These are phyloP conservation scores for Entoloma clypeatum DNA, from an alignment of 1,284 basidiomycete genomes.

Conservation along the genomic window DNA sequence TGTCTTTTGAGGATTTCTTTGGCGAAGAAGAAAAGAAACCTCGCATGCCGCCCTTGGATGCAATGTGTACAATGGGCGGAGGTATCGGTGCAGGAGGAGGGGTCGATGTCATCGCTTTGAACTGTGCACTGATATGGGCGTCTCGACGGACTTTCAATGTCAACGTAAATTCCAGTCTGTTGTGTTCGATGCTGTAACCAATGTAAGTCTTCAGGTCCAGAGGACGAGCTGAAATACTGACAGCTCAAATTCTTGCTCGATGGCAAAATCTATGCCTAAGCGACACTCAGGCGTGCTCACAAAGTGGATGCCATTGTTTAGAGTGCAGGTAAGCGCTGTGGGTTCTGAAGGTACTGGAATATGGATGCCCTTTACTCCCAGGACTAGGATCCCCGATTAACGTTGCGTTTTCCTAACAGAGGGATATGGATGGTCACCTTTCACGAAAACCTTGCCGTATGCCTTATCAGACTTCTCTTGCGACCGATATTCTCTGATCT, in stretches of 20 bases:
- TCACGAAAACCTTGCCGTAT: slow-evolving; percentile 92
- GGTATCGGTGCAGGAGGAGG: slow-evolving; percentile 31
- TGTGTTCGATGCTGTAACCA: slow-evolving; percentile 69
- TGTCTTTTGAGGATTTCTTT: slow-evolving; percentile 60
- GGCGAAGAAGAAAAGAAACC: slow-evolving; percentile 76
- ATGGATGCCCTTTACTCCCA: slow-evolving; percentile 68
- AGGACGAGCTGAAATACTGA: slow-evolving; percentile 37
- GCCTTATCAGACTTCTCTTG: slow-evolving; percentile 76
- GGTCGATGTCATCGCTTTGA: slow-evolving; percentile 57
- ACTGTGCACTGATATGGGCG: slow-evolving; percentile 73
- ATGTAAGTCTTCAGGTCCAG: not conserved
- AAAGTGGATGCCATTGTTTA: slow-evolving; percentile 96
- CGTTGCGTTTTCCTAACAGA: slow-evolving; percentile 3
- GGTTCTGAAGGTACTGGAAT: slow-evolving; percentile 73
- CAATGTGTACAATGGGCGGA: slow-evolving; percentile 39
- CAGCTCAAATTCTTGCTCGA: slow-evolving; percentile 95
- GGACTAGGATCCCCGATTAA: slow-evolving; percentile 47
- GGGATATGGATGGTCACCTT: slow-evolving; percentile 44
- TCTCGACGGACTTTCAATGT: slow-evolving; percentile 81
- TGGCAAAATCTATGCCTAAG: slow-evolving; percentile 60
- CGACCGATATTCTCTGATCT: slow-evolving; percentile 77
- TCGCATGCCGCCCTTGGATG: slow-evolving; percentile 63
- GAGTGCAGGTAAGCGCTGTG: slow-evolving; percentile 81
- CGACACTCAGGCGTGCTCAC: slow-evolving; percentile 86
- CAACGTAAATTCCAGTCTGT: slow-evolving; percentile 87